Percentiles rank a stretch among this genome's conserved stretches.
Evolutionary conservation across 331 rosid genomes (phyloP).

Genomic region (Acacia pycnantha): DNA sequence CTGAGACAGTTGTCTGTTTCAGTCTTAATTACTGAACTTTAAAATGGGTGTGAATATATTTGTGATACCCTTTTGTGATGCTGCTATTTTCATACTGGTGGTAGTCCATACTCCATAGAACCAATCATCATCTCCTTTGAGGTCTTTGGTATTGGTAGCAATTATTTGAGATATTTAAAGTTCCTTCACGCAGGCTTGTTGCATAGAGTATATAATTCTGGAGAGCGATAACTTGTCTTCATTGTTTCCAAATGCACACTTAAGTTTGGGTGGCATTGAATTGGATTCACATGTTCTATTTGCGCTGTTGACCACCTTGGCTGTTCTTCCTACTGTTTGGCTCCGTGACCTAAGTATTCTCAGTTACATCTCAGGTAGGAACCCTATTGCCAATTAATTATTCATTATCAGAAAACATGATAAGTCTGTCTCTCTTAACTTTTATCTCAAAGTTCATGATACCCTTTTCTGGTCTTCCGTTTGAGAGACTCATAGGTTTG

Average conservation of each 20-base stretch:
- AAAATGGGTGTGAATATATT: not conserved
- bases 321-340: conserved; percentile 96
- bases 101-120: not conserved
- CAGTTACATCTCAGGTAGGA: conserved; percentile 84
- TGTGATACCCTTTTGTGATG: not conserved
- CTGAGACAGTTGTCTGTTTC: not conserved
- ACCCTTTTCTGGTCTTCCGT: not conserved
- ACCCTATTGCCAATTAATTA: not conserved
- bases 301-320: conserved; percentile 68
- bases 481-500: not conserved
- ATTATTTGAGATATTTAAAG: conserved; percentile 16
- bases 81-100: not conserved
- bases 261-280: conserved; percentile 58
- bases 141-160: not conserved
- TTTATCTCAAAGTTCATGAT: conserved; percentile 6
- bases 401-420: not conserved
- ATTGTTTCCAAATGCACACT: conserved; percentile 78
- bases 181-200: conserved; percentile 66
- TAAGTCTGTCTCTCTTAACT: not conserved
- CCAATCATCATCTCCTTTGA: not conserved
- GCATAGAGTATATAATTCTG: conserved; percentile 92
- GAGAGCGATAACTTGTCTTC: conserved; percentile 95
- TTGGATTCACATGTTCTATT: conserved; percentile 57
- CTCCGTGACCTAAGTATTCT: conserved; percentile 89
- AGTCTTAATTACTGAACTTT: not conserved